Conservation (phyloP, 805 yeast genomes). For the Metschnikowia hibisci region DNA sequence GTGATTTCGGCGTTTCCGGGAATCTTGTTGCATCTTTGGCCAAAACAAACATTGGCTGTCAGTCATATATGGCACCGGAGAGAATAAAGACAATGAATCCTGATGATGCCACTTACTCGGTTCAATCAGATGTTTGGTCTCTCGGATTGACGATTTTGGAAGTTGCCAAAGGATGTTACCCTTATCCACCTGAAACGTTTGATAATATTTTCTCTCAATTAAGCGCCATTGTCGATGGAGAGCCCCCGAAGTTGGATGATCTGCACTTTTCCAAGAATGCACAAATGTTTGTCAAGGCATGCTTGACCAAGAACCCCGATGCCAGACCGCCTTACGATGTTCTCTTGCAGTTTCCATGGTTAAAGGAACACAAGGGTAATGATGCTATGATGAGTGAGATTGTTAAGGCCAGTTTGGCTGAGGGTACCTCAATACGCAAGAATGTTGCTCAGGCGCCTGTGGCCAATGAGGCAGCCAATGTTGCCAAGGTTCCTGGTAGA, state of each 20-base stretch:
- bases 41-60: conserved; percentile 94
- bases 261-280: conserved; percentile 64
- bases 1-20: conserved; percentile 96
- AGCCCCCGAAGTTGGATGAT: conserved; percentile 25
- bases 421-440: conserved; percentile 8
- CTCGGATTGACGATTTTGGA: conserved; percentile 83
- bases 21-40: conserved; percentile 93
- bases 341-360: conserved; percentile 82
- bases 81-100: conserved; percentile 74
- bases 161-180: conserved; percentile 86
- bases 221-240: conserved; percentile 74
- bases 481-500: conserved; percentile 11
- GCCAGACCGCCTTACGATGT: conserved; percentile 77
- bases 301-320: conserved; percentile 77
- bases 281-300: conserved; percentile 69
- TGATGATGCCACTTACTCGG: conserved; percentile 78
- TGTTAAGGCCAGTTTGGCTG: conserved; percentile 21
- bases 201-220: conserved; percentile 88
- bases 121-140: conserved; percentile 95
- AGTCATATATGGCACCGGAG: conserved; percentile 98
- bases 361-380: conserved; percentile 45
- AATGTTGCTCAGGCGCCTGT: conserved; percentile 18
- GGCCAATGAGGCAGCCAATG: conserved; percentile 5
- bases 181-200: conserved; percentile 94
- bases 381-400: conserved; percentile 29